A percentile compares a stretch with the other conserved stretches of the same genome.
Evolutionary conservation across 257 asterid species (phyloP).

Genomic region (Coffea canephora): DNA sequence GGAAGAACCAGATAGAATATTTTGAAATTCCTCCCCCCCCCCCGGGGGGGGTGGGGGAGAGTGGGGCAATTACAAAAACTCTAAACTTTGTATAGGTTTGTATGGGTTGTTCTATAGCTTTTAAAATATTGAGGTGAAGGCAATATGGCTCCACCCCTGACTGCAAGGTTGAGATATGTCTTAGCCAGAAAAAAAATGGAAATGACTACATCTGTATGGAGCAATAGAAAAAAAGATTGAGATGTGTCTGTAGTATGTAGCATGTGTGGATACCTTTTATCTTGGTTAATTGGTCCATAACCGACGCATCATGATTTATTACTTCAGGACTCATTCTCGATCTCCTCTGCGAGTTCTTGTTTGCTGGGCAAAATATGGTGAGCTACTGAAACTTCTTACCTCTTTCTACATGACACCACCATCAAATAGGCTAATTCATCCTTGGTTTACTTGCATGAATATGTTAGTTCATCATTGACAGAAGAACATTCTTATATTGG

Average conservation of each 20-base stretch:
- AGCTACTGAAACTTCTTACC: slow-evolving; percentile 28
- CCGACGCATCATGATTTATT: not conserved
- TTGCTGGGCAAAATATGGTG: slow-evolving; percentile 57
- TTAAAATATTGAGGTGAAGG: too few relatives aligned
- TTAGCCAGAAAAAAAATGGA: not conserved
- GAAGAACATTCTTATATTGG: slow-evolving; percentile 1
- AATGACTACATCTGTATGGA: not conserved
- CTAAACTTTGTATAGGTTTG: too few relatives aligned
- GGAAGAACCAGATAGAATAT: too few relatives aligned
- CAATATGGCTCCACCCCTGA: too few relatives aligned
- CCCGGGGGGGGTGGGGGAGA: too few relatives aligned
- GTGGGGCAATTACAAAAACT: too few relatives aligned
- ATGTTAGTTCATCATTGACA: too few relatives aligned
- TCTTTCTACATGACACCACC: not conserved
- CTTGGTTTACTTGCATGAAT: not conserved
- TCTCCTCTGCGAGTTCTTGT: slow-evolving; percentile 52
- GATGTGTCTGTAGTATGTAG: not conserved
- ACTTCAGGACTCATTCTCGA: slow-evolving; percentile 39
- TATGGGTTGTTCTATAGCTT: too few relatives aligned
- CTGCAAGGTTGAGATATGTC: not conserved
- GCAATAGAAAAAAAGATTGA: not conserved
- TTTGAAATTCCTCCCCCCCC: too few relatives aligned
- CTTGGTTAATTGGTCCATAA: not conserved
- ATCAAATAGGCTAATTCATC: slow-evolving; percentile 1
- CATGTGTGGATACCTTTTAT: not conserved